Conservation (phyloP, 257 asterid species). For the Ajuga chamaepitys region DNA sequence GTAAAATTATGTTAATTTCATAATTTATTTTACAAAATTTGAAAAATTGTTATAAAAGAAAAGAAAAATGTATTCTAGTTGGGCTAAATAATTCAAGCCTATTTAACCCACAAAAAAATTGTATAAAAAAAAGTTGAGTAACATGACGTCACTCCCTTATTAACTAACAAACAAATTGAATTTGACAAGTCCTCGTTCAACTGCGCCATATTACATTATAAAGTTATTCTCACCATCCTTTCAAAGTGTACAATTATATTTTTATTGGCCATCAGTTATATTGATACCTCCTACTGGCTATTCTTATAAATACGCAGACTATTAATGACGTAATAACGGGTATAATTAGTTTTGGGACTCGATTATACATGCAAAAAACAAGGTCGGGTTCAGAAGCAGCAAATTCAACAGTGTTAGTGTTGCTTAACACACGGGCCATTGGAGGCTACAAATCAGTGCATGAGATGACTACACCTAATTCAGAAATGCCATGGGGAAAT, state of each 20-base stretch:
- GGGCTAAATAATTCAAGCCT: too few relatives aligned
- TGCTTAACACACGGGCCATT: slow-evolving; percentile 52
- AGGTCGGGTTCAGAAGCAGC: slow-evolving; percentile 18
- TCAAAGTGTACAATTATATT: background rate
- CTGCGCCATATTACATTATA: too few relatives aligned
- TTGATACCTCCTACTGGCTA: background rate
- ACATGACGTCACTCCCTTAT: too few relatives aligned
- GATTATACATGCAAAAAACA: slow-evolving; percentile 49
- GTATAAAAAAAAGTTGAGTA: too few relatives aligned
- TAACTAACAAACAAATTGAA: too few relatives aligned
- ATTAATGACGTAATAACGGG: slow-evolving; percentile 68
- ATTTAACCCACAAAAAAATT: too few relatives aligned
- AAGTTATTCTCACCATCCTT: background rate
- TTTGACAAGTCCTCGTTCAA: too few relatives aligned
- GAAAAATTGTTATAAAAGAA: too few relatives aligned
- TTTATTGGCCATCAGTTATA: background rate
- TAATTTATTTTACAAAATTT: too few relatives aligned
- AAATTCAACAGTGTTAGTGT: slow-evolving; percentile 39
- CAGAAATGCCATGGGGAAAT: slow-evolving; percentile 66
- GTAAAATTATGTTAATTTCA: too few relatives aligned
- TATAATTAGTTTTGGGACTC: slow-evolving; percentile 37
- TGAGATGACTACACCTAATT: slow-evolving; percentile 54
- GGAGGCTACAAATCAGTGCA: slow-evolving; percentile 56
- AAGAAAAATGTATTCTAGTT: too few relatives aligned
- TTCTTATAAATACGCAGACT: slow-evolving; percentile 23